Evolutionary conservation across 768 basidiomycete species (phyloP), one percentile per base, ranked within the genome.

Genomic region (Epithele typhae): DNA sequence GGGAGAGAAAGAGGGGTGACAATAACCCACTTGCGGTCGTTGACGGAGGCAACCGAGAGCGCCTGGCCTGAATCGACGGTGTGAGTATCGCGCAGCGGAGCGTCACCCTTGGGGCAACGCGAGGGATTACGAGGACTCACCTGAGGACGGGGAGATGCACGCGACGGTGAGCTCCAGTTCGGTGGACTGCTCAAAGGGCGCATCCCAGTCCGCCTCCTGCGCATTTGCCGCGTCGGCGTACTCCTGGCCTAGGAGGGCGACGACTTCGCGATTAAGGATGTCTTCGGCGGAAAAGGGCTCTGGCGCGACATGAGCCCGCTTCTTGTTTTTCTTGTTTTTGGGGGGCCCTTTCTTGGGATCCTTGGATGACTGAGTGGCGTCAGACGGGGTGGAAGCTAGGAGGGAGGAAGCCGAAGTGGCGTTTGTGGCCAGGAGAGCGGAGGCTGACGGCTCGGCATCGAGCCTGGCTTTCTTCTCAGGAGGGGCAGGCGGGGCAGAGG

Each of bases 1-100:
- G 92, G 91, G 8, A 98, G 74, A 1, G 83, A 77, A 54, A 93
- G 89, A 0, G 95, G 95, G 0, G 87, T 78, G 25, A 90, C 72
- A 27, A 97, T 70, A 1, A 84, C 84, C 91, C 95, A 97, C 19
- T 82, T 76, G 0, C 73, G 73, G 44, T 66, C 62, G 6, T 73
- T 63, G 0, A 67, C 63, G 9, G 73, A 70, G 4, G 76, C 71
- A 10, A 78, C 57, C 0, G 81, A 86, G 12, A 92, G 69, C 0
- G 82, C 84, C 53, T 83, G 80, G 41, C 87, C 88, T 89, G 63
- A 1, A 43, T 37, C n/a, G n/a, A n/a, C n/a, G n/a, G n/a, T n/a
- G 27, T 30, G 27, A 30, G 27, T 7, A 30, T 30, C 7, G 14
- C 7, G 14, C 27, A 30, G n/a, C n/a, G n/a, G n/a, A n/a, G n/a